phyloP scores from a whole-genome alignment of 495 filamentous ascomycete species.

The Podospora fimiseda region DNA sequence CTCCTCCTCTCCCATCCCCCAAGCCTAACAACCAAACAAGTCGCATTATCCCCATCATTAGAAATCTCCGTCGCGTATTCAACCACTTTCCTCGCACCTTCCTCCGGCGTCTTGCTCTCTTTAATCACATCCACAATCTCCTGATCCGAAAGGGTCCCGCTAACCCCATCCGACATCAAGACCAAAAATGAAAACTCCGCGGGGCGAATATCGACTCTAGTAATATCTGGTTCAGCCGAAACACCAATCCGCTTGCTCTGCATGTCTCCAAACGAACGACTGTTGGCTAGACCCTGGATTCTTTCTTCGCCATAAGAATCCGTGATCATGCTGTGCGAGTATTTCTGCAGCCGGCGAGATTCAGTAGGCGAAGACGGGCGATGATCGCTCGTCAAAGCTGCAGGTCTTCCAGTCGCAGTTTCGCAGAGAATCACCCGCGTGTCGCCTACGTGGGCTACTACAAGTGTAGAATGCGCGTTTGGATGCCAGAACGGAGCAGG shows the following conservation, averaged over 20 bases:
- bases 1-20: slow-evolving; percentile 92
- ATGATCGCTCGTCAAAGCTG: slow-evolving; percentile 80
- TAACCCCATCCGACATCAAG: slow-evolving; percentile 81
- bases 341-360: slow-evolving; percentile 74
- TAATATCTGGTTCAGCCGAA: slow-evolving; percentile 84
- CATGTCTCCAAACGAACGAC: slow-evolving; percentile 88
- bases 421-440: slow-evolving; percentile 83
- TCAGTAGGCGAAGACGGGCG: slow-evolving; percentile 83
- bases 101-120: slow-evolving; percentile 82
- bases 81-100: slow-evolving; percentile 72
- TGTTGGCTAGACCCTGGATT: slow-evolving; percentile 88
- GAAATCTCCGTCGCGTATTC: slow-evolving; percentile 81
- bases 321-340: slow-evolving; percentile 71
- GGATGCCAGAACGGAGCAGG: slow-evolving; percentile 95
- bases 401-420: slow-evolving; percentile 66
- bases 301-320: slow-evolving; percentile 98
- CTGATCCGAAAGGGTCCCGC: slow-evolving; percentile 74
- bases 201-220: slow-evolving; percentile 62
- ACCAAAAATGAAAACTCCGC: slow-evolving; percentile 86
- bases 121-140: slow-evolving; percentile 95
- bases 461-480: slow-evolving; percentile 67
- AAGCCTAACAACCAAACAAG: slow-evolving; percentile 82
- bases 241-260: slow-evolving; percentile 87
- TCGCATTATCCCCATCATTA: slow-evolving; percentile 84
- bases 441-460: slow-evolving; percentile 91